phyloP scores from a whole-genome alignment of 805 yeast species.

The Torulaspora microellipsoides region DNA sequence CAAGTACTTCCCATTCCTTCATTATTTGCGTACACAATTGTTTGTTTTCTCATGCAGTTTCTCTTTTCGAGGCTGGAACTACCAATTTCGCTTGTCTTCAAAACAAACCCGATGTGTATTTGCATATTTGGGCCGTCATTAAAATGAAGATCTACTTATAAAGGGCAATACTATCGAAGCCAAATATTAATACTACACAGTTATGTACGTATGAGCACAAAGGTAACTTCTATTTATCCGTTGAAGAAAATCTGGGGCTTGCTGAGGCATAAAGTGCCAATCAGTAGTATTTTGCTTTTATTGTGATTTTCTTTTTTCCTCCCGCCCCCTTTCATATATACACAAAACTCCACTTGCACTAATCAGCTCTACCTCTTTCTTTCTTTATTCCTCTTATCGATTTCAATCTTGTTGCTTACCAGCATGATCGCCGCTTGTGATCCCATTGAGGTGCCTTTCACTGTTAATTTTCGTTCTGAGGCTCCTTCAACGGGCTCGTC shows the following conservation, averaged over 20 bases:
- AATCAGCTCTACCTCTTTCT: slow-evolving; percentile 9
- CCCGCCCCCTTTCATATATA: no score
- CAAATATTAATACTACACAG: slow-evolving; percentile 4
- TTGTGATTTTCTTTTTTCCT: no score
- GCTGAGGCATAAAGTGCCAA: no score
- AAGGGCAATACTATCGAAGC: not conserved
- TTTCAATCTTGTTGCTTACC: slow-evolving; percentile 66
- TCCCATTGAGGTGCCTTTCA: slow-evolving; percentile 62
- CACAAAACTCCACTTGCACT: no score
- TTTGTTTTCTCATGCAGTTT: not conserved
- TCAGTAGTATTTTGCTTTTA: no score
- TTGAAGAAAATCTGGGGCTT: no score
- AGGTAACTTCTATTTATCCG: no score
- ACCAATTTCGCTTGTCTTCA: no score
- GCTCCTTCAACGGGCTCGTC: slow-evolving; percentile 52
- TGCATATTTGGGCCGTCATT: not conserved
- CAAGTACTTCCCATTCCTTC: slow-evolving; percentile 12
- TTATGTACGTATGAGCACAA: not conserved
- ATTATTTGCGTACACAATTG: not conserved
- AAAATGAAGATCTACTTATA: not conserved
- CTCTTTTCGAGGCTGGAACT: no score
- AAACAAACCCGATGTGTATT: no score
- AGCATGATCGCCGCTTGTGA: slow-evolving; percentile 69
- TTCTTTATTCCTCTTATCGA: slow-evolving; percentile 50
- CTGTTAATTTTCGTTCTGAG: slow-evolving; percentile 57